phyloP scores from a whole-genome alignment of 2,329 filamentous ascomycete species.

The Lachnellula arida region DNA sequence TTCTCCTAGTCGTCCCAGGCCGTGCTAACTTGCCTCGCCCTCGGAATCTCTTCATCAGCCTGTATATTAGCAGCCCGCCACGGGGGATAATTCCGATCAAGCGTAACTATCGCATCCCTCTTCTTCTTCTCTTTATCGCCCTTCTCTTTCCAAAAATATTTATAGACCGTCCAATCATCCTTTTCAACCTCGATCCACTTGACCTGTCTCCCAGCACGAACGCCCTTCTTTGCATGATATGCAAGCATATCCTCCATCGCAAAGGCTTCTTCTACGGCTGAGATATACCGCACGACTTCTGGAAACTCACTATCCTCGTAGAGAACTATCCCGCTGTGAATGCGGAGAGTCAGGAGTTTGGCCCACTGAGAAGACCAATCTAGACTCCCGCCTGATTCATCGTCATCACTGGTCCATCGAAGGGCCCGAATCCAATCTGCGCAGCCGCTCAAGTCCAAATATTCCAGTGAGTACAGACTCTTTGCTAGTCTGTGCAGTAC shows the following conservation, averaged over 20 bases:
- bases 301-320: conserved; percentile 4
- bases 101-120: conserved; percentile 3
- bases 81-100: not conserved
- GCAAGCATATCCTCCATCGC: conserved; percentile 17
- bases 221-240: conserved; percentile 11
- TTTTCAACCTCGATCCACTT: conserved; percentile 19
- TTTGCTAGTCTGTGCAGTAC: conserved; percentile 51
- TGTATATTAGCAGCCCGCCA: not conserved
- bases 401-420: conserved; percentile 15
- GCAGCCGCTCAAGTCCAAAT: conserved; percentile 58
- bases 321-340: conserved; percentile 15
- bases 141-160: conserved; percentile 13
- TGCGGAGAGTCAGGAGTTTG: conserved; percentile 16
- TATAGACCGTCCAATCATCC: conserved; percentile 19
- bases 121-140: conserved; percentile 13
- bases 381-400: conserved; percentile 13
- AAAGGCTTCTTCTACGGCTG: conserved; percentile 13
- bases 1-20: not conserved
- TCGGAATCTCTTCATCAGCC: not conserved
- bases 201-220: conserved; percentile 1
- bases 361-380: conserved; percentile 27
- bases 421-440: conserved; percentile 42
- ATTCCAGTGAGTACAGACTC: conserved; percentile 53
- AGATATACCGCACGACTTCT: conserved; percentile 11
- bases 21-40: not conserved